Base-by-base conservation (phyloP, 192 early-diverging fungal genomes). In the Coemansia umbellata region DNA sequence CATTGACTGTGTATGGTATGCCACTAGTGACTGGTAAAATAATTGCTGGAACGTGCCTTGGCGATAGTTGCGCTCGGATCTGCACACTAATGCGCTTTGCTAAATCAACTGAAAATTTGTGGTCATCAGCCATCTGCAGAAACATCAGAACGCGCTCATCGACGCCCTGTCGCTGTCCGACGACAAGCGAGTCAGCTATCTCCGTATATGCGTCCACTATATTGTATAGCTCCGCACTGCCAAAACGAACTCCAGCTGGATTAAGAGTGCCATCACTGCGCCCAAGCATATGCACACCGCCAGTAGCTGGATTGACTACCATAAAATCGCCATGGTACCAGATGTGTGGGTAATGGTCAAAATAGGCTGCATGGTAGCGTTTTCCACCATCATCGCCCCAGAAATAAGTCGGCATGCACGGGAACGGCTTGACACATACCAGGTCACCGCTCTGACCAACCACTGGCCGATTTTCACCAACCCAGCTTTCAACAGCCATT, bases 271-370 rank as follows among this genome's bases (percentile, higher is more conserved):
- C 91, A 54, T 98, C 93, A 36, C 84, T 85, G 51, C 94, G 81
- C 3, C 96, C 96, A 8, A 97, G 81, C 94, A 99, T 95, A 32
- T 93, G 77, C 53, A 99, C 87, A 21, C 96, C 94, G 28, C 90
- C 89, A 0, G 93, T 96, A 10, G 66, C 72, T 30, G 83, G 76
- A 65, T 91, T 91, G 50, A 97, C 86, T 47, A 80, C 72, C 50
- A 97, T 83, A 75, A 91, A 99, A 65, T 99, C 94, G 22, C 94
- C 93, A 63, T 99, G 94, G 77, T 94, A 92, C 96, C 96, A 99
- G 23, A 95, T 82, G 54, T 83, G 69, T 1, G 81, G 67, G 61
- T 91, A 91, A 37, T 86, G 81, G 24, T 81, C 78, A 80, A 99
- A 99, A 71, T 99, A 99, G 0, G 96, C 91, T 8, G 63, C 57